phyloP scores from a whole-genome alignment of 768 basidiomycete species.

The Xerocomus brunneocitrinus region DNA sequence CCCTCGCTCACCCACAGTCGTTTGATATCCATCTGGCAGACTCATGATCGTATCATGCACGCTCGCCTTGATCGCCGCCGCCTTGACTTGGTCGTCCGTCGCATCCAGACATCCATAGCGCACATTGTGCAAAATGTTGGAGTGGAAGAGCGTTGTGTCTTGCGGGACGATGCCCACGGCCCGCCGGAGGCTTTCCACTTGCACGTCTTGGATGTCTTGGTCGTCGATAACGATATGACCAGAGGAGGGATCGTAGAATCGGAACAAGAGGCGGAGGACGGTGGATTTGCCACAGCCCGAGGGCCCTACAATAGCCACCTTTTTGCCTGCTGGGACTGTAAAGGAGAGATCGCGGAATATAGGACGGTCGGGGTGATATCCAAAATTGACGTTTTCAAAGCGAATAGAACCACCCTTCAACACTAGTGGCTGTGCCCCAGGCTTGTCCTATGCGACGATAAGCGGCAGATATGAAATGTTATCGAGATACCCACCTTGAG shows the following conservation, averaged over 20 bases:
- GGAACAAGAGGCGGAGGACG: constrained; percentile 86
- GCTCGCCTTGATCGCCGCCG: constrained; percentile 81
- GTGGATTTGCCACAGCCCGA: constrained; percentile 98
- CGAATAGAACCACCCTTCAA: constrained; percentile 82
- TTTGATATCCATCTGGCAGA: constrained; percentile 82
- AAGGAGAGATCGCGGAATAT: constrained; percentile 90
- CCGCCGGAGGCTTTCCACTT: constrained; percentile 65
- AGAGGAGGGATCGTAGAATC: constrained; percentile 84
- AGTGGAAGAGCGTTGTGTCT: constrained; percentile 96
- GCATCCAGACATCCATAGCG: constrained; percentile 88
- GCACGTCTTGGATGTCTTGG: constrained; percentile 75
- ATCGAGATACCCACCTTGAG: constrained; percentile 42
- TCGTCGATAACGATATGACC: constrained; percentile 86
- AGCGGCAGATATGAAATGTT: neutral
- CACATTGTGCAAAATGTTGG: constrained; percentile 92
- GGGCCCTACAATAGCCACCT: constrained; percentile 95
- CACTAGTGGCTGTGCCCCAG: constrained; percentile 59
- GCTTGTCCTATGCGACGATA: constrained; percentile 52
- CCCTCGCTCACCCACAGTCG: constrained; percentile 93
- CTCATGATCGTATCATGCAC: constrained; percentile 76
- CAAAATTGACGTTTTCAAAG: constrained; percentile 90
- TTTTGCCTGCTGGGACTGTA: constrained; percentile 91
- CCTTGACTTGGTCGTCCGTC: constrained; percentile 82
- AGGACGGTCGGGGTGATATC: constrained; percentile 85
- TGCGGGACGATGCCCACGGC: constrained; percentile 94